A percentile compares a stretch with the other conserved stretches of the same genome.
phyloP scores from a whole-genome alignment of 1,139 yeast genomes.

The Kodamaea fungicola region DNA sequence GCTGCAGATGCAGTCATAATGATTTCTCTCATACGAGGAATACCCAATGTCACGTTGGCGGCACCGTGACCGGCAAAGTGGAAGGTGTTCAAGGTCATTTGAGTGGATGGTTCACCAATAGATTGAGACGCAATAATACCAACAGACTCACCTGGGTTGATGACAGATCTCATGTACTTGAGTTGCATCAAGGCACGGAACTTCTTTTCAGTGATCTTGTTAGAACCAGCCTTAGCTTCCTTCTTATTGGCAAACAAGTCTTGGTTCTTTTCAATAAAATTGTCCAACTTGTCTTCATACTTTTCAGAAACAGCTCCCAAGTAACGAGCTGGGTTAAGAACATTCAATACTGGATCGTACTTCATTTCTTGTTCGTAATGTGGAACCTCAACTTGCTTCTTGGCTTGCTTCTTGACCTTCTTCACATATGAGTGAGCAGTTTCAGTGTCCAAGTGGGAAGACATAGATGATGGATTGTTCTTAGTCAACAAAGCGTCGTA shows the following conservation, averaged over 20 bases:
- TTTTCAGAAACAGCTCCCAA: constrained; percentile 91
- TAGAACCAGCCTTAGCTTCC: constrained; percentile 41
- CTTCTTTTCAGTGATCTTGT: constrained; percentile 72
- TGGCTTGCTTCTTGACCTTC: constrained; percentile 72
- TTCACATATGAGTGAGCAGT: constrained; percentile 77
- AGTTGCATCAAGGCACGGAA: constrained; percentile 97
- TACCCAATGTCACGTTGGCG: constrained; percentile 98
- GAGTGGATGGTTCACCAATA: constrained; percentile 98
- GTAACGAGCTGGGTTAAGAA: constrained; percentile 82
- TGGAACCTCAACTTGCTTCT: constrained; percentile 61
- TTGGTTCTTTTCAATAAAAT: constrained; percentile 55
- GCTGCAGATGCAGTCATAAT: constrained; percentile 97
- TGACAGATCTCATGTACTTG: constrained; percentile 93
- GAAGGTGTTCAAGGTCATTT: constrained; percentile 98
- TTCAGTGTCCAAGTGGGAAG: constrained; percentile 76
- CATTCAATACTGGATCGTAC: constrained; percentile 87
- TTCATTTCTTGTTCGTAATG: constrained; percentile 62
- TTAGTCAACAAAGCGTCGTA: constrained; percentile 81
- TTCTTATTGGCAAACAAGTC: constrained; percentile 52
- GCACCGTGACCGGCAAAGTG: constrained; percentile 99
- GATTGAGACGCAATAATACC: constrained; percentile 99
- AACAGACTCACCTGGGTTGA: constrained; percentile 96
- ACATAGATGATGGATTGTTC: constrained; percentile 78
- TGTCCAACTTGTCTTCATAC: constrained; percentile 78
- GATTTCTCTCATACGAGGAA: constrained; percentile 99